Evolutionary conservation across 345 rosid species (phyloP), one percentile per base, ranked within the genome.

Genomic region (Dipteronia sinensis): DNA sequence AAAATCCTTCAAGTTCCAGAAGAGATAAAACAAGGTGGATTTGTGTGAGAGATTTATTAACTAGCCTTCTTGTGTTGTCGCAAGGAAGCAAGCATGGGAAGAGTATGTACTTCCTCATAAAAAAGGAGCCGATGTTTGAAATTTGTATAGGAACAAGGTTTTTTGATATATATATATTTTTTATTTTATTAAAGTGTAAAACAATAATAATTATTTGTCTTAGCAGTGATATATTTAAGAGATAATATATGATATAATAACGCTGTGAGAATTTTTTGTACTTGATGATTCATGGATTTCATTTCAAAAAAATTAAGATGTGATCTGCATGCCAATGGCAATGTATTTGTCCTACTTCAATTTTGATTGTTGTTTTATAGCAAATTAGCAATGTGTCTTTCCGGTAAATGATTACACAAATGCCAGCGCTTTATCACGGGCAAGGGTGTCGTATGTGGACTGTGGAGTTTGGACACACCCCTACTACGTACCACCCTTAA

Each of bases 1-100:
- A 67, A 94, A 89, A 65, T 82, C 98, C 80, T 90, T 96, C 85
- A 94, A 92, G 79, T 96, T 94, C 88, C 98, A 92, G 78, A 92
- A 92, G 90, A 90, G 98, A 89, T 94, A 87, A 85, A 87, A 85
- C 25, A 64, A 68, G 62, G 67, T 64, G 15, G 65, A 8, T 29
- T 7, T 44, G 15, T 72, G 25, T 29, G 11, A 20, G 20, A 51
- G 56, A 53, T 8, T 16, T 42, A 51, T 16, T 61, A 9, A 22
- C 23, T 68, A 31, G 68, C 7, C 68, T 65, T 13, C n/a, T 7
- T 44, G 22, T n/a, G 69, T 17, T 19, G 47, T 63, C 25, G 25
- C 38, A 34, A 34, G 34, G 5, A 31, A 31, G 34, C 34, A 31
- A 31, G 38, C 38, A 34, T 34, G 38, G 38, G 38, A 34, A 34